Conservation (phyloP, 139 green algal species). For the Limnomonas spitsbergensis region DNA sequence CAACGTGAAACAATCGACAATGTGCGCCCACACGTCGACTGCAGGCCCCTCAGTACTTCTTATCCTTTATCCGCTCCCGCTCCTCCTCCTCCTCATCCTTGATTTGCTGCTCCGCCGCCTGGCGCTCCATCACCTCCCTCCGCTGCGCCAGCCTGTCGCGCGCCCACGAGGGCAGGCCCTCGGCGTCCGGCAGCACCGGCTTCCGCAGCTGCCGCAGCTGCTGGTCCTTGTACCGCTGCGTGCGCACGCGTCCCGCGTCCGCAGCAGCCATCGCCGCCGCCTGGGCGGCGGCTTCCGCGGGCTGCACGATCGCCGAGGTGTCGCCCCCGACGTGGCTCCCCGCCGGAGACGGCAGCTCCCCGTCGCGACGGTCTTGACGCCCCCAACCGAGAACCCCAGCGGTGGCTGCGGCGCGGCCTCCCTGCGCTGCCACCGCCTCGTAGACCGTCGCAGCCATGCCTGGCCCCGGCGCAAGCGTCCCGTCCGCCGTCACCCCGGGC, state of each 20-base stretch:
- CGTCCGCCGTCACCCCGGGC: not conserved
- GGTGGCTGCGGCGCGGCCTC: not conserved
- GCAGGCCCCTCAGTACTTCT: no score
- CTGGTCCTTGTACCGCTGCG: not conserved
- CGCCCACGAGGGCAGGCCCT: slow-evolving; percentile 12
- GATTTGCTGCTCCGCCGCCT: no score
- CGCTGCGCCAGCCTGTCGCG: slow-evolving; percentile 9
- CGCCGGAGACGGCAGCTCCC: not conserved
- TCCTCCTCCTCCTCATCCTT: no score
- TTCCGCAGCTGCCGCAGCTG: not conserved
- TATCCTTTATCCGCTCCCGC: no score
- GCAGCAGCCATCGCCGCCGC: not conserved
- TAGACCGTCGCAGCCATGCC: not conserved
- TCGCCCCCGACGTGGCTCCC: not conserved
- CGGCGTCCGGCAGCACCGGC: not conserved
- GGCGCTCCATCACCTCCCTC: no score
- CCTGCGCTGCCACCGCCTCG: not conserved
- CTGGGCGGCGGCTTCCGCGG: not conserved
- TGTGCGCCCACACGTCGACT: no score
- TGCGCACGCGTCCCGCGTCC: not conserved
- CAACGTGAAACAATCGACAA: no score
- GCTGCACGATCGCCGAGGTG: not conserved
- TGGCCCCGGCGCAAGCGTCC: no score
- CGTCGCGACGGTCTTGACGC: not conserved
- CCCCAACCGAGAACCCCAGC: not conserved